phyloP scores from a whole-genome alignment of 2,329 filamentous ascomycete species.

The Calonectria pseudoturangicola region DNA sequence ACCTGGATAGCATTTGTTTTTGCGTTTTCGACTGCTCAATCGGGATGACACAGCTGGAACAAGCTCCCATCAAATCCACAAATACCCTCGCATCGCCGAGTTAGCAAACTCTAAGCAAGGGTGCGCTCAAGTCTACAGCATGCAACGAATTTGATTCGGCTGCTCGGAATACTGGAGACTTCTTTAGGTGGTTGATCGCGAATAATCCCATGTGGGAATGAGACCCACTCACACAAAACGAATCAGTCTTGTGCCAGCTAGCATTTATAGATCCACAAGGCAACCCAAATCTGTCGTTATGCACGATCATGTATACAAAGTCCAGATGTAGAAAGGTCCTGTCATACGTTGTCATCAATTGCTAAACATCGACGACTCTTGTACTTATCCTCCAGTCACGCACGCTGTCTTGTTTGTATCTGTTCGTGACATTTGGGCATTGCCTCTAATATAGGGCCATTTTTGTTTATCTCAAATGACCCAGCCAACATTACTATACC shows the following conservation, averaged over 20 bases:
- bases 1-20: not conserved
- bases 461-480: not conserved
- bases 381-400: not conserved
- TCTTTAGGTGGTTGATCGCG: not conserved
- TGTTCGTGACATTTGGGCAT: not conserved
- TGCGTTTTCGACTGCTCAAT: conserved; percentile 5
- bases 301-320: not conserved
- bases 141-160: conserved; percentile 2
- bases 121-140: not conserved
- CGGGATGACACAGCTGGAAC: not conserved
- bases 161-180: not conserved
- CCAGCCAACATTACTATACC: not conserved
- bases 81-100: conserved; percentile 4
- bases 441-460: too few relatives aligned
- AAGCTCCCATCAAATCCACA: not conserved
- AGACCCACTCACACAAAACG: not conserved
- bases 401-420: not conserved
- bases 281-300: not conserved
- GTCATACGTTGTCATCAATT: not conserved
- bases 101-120: conserved; percentile 18
- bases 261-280: not conserved
- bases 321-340: not conserved
- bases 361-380: not conserved
- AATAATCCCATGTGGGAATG: not conserved
- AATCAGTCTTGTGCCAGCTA: not conserved